These are phyloP conservation scores for Xenosphaeropsis pyriputrescens DNA, from an alignment of 2,329 filamentous ascomycete genomes.

Conservation along the genomic window DNA sequence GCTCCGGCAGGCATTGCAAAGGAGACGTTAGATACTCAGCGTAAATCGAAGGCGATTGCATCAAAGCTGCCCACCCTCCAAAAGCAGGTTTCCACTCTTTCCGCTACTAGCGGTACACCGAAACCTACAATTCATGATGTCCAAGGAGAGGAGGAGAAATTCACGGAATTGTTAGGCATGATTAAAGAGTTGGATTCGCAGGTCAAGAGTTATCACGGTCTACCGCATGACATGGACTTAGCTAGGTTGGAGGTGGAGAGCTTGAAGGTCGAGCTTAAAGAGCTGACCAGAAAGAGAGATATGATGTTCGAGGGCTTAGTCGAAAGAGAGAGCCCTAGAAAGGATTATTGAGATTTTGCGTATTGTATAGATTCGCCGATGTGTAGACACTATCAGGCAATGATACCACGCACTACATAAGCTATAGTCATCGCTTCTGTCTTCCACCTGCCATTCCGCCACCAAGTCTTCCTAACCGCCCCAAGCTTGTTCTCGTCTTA, in stretches of 20 bases:
- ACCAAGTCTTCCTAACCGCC: conserved; percentile 55
- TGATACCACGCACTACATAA: conserved; percentile 6
- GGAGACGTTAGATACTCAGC: conserved; percentile 60
- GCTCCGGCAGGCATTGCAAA: conserved; percentile 44
- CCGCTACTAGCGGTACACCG: conserved; percentile 4
- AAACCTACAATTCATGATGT: conserved; percentile 40
- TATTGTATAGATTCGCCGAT: conserved; percentile 18
- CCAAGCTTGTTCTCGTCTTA: conserved; percentile 48
- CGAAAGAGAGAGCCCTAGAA: conserved; percentile 37
- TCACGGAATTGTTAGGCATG: conserved; percentile 37
- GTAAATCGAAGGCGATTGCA: conserved; percentile 51
- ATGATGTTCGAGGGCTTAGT: conserved; percentile 61
- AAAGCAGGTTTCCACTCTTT: conserved; percentile 31
- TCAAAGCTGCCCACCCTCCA: conserved; percentile 54
- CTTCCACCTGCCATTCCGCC: conserved; percentile 47
- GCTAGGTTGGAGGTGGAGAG: conserved; percentile 58
- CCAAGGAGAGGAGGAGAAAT: conserved; percentile 38
- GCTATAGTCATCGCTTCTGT: conserved; percentile 30
- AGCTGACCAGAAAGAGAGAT: conserved; percentile 50
- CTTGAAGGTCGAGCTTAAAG: conserved; percentile 47
- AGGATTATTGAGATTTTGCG: no score
- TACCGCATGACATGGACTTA: conserved; percentile 56
- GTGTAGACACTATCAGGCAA: background rate
- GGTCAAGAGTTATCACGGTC: conserved; percentile 50
- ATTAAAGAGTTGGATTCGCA: conserved; percentile 47